phyloP scores from a whole-genome alignment of 176 grass and related monocot species.

The Oryza coarctata region DNA sequence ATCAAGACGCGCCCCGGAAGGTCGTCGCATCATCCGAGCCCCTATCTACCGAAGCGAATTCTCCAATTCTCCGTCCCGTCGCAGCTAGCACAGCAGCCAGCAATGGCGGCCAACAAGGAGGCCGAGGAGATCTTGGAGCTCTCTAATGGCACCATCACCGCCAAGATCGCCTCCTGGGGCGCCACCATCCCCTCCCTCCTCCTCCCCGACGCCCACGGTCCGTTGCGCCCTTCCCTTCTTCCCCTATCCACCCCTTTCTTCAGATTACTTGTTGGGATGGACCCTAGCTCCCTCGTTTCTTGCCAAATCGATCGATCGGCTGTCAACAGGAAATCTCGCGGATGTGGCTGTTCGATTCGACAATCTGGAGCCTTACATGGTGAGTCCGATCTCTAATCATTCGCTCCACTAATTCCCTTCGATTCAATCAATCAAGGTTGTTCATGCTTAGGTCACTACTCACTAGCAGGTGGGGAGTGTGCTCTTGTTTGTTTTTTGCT shows the following conservation, averaged over 20 bases:
- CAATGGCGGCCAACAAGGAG: constrained; percentile 31
- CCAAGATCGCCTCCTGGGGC: constrained; percentile 73
- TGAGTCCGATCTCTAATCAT: constrained; percentile 47
- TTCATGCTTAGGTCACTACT: background rate
- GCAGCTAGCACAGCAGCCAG: background rate
- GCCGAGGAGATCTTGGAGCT: constrained; percentile 64
- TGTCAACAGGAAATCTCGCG: constrained; percentile 52
- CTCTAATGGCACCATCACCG: constrained; percentile 75
- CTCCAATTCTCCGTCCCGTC: no score
- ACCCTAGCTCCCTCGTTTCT: background rate
- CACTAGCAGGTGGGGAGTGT: background rate
- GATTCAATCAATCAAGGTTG: background rate
- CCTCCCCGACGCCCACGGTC: constrained; percentile 75
- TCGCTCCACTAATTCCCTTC: background rate
- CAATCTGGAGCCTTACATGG: constrained; percentile 68
- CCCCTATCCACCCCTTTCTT: background rate
- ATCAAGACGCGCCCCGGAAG: no score
- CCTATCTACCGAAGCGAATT: no score
- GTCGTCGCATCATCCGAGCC: no score
- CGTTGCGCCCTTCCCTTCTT: background rate
- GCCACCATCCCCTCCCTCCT: constrained; percentile 89
- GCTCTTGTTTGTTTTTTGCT: background rate
- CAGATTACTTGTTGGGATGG: background rate
- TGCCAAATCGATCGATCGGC: background rate
- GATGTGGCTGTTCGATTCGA: constrained; percentile 96